Base-by-base conservation (phyloP, 2,329 filamentous ascomycete genomes). In the Ophiostoma montium region DNA sequence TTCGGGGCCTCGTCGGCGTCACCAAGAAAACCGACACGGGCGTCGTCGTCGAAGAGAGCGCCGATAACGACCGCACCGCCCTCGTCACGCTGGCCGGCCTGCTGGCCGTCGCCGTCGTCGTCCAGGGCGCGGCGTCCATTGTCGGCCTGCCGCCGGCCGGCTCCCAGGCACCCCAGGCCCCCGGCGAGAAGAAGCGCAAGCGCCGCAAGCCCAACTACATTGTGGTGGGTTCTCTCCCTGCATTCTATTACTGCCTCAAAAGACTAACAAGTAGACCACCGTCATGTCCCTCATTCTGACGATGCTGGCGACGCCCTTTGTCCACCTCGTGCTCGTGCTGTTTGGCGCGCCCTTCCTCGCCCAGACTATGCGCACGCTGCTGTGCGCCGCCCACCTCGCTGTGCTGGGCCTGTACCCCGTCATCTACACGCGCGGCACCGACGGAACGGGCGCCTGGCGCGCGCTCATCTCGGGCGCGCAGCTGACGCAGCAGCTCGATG, bases 311-410 rank as follows among this genome's bases (percentile, higher is more conserved):
- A 60, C 72, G 35, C 54, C 71, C 18, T 60, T 95, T 27, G 58
- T 82, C 19, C 71, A 81, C 62, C 62, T 78, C 39, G 66, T 80
- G 35, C 75, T 94, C 58, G 72, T 96, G 59, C 83, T 96, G 56
- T 94, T 95, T 65, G 92, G 92, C 60, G 92, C 90, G 8, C 92
- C 92, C 0, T 71, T 94, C 48, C 85, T 90, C 31, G 86, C 86
- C 1, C 86, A 95, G 63, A 68, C 83, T 46, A 62, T 71, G 4
- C 83, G 94, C 56, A 98, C 92, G 1, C 62, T 86, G 31, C 78
- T 95, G 33, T 84, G 82, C 63, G 84, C 86, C 3, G 75, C 83
- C 2, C 89, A 96, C 63, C 76, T 96, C 52, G 78, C 88, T 11
- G 66, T 95, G 0, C 77, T 98, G 12, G 77, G 79, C 16, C 71